Conservation (phyloP, 352 stramenopile species). For the Aphanomyces cochlioides region DNA sequence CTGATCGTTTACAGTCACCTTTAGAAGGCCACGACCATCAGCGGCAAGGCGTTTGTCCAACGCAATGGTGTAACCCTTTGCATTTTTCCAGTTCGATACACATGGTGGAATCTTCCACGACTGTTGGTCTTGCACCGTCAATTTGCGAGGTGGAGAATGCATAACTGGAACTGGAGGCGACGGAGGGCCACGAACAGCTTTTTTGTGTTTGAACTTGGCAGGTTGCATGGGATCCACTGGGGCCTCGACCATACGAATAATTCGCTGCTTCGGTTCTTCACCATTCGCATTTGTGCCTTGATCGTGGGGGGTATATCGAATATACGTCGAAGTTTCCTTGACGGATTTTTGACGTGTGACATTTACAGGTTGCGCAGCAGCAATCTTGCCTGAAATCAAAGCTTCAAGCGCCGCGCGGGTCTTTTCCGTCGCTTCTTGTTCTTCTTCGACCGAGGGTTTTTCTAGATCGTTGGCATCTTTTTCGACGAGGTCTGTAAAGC, state of each 20-base stretch:
- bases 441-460: conserved; percentile 55
- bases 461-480: conserved; percentile 55
- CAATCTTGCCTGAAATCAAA: conserved; percentile 90
- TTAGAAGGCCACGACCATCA: conserved; percentile 94
- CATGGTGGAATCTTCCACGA: conserved; percentile 99
- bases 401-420: conserved; percentile 84
- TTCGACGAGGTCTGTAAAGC: conserved; percentile 91
- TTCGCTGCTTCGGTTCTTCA: conserved; percentile 78
- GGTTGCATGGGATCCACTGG: conserved; percentile 99
- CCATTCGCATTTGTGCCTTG: conserved; percentile 53
- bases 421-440: conserved; percentile 60
- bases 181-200: conserved; percentile 89
- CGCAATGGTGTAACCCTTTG: conserved; percentile 97
- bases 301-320: conserved; percentile 82
- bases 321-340: conserved; percentile 77
- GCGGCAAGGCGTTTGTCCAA: conserved; percentile 98
- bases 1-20: conserved; percentile 97
- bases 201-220: conserved; percentile 98
- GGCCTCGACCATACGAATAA: conserved; percentile 99
- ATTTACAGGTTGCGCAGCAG: conserved; percentile 69
- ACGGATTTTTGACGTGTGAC: conserved; percentile 88
- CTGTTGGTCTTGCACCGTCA: conserved; percentile 92
- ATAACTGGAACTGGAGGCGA: conserved; percentile 89
- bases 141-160: conserved; percentile 89
- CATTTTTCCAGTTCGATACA: conserved; percentile 99